Base-by-base conservation (phyloP, 768 basidiomycete genomes). In the Xerocomellus dryophilus region DNA sequence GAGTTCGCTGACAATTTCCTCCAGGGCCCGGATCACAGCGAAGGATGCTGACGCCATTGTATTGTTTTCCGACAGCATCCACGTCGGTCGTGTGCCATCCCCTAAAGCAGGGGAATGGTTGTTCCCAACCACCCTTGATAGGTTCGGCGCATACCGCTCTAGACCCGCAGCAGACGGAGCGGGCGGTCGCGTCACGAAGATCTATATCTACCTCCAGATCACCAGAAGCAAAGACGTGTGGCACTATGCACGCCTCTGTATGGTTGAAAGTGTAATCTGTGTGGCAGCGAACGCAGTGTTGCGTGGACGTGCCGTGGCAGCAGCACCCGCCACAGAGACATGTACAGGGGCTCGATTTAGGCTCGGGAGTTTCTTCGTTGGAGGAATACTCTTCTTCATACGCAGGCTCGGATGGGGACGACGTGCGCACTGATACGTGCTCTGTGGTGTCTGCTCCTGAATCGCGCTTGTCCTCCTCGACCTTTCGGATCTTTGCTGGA, bases 241-340 rank as follows among this genome's bases (percentile, higher is more conserved):
- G 53, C 3, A 54, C 17, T 7, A 21, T 21, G 27, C 49, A 54
- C 17, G 49, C 53, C 20, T 39, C 17, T 7, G 53, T 17, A 9
- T 51, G 29, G 7, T 54, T 44, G 29, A 39, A 15, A 1, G n/a
- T 54, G 42, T 51, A 51, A 8, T 29, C 6, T 12, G 20, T 18
- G 36, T 54, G 53, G 9, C 49, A 51, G 8, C 50, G 54, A 15
- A 55, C 48, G 43, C 43, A 55, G 31, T 52, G 54, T 27, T 45
- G 42, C 7, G 50, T 20, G 29, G 14, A 34, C 5, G 41, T 21
- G 32, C 49, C 50, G 18, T 51, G 54, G 23, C 43, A 55, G 36
- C 50, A 51, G 36, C 54, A 55, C 1, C 49, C 27, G n/a, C 47
- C 44, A 18, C 43, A 47, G 4, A 2, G 7, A 10, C 51, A 52